These are phyloP conservation scores for Alternaria sp. DNA, from an alignment of 2,329 filamentous ascomycete species.

Conservation along the genomic window DNA sequence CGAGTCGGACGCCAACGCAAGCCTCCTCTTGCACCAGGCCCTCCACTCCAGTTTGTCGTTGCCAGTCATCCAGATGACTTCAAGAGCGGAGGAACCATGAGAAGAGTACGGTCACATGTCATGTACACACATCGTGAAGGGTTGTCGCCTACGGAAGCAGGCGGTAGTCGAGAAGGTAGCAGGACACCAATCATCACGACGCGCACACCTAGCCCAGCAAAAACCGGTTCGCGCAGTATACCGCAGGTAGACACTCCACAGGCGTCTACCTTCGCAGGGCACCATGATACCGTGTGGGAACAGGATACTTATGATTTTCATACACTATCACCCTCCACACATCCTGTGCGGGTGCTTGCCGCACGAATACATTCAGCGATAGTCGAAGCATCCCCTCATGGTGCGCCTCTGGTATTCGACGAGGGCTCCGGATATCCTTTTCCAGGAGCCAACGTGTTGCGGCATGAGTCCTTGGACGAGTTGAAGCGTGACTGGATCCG, in stretches of 20 bases:
- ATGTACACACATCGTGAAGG: constrained; percentile 49
- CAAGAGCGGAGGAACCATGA: constrained; percentile 42
- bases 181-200: constrained; percentile 19
- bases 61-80: constrained; percentile 49
- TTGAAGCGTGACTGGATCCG: constrained; percentile 40
- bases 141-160: constrained; percentile 27
- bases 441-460: constrained; percentile 12
- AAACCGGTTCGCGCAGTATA: constrained; percentile 25
- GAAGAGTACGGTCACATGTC: constrained; percentile 49
- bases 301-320: constrained; percentile 29
- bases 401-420: constrained; percentile 35
- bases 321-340: constrained; percentile 30
- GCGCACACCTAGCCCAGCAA: constrained; percentile 37
- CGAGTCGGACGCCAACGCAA: constrained; percentile 42
- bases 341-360: constrained; percentile 35
- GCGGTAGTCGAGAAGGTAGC: constrained; percentile 30
- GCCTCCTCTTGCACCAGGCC: constrained; percentile 46
- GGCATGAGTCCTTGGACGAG: constrained; percentile 28
- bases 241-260: constrained; percentile 24
- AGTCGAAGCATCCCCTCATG: constrained; percentile 31
- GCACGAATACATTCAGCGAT: constrained; percentile 38
- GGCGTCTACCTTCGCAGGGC: constrained; percentile 15
- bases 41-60: constrained; percentile 46
- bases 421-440: constrained; percentile 39
- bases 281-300: constrained; percentile 28